Evolutionary conservation across 2,329 filamentous ascomycete genomes (phyloP).

Genomic region (Aspergillus pseudonomiae): DNA sequence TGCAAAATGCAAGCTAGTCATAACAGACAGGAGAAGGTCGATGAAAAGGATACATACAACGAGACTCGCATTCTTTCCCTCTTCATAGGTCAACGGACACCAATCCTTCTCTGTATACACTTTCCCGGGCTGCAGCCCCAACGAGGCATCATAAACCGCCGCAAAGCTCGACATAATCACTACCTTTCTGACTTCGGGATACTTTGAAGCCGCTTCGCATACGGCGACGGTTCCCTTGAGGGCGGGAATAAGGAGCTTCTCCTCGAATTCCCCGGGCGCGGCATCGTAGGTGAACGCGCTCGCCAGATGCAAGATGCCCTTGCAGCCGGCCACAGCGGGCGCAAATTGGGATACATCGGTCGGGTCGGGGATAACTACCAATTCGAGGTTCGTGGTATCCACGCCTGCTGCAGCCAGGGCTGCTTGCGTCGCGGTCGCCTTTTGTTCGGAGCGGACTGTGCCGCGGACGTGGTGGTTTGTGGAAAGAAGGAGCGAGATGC

Average conservation of each 20-base stretch:
- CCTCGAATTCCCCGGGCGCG: conserved; percentile 28
- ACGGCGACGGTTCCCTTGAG: conserved; percentile 31
- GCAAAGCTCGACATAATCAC: conserved; percentile 33
- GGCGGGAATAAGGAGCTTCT: conserved; percentile 32
- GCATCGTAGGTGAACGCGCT: conserved; percentile 35
- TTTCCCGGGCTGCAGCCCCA: conserved; percentile 24
- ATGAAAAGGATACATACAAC: conserved; percentile 17
- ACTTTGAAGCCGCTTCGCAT: conserved; percentile 26
- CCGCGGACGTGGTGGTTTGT: conserved; percentile 22
- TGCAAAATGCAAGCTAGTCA: background rate
- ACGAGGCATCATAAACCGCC: conserved; percentile 25
- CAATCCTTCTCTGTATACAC: conserved; percentile 27
- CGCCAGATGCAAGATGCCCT: conserved; percentile 30
- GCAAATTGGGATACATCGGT: conserved; percentile 14
- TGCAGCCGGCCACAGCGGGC: conserved; percentile 16
- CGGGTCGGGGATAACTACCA: conserved; percentile 22
- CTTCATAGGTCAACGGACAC: conserved; percentile 28
- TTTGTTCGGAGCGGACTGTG: conserved; percentile 23
- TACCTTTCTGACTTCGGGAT: conserved; percentile 23
- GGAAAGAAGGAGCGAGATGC: conserved; percentile 23
- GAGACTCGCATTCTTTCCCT: conserved; percentile 23
- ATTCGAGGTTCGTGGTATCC: conserved; percentile 14
- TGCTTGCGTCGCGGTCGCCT: conserved; percentile 16
- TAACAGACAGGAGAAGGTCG: background rate
- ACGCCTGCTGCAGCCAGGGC: conserved; percentile 13